phyloP scores from a whole-genome alignment of 176 grass and related monocot species.

The Lolium perenne region DNA sequence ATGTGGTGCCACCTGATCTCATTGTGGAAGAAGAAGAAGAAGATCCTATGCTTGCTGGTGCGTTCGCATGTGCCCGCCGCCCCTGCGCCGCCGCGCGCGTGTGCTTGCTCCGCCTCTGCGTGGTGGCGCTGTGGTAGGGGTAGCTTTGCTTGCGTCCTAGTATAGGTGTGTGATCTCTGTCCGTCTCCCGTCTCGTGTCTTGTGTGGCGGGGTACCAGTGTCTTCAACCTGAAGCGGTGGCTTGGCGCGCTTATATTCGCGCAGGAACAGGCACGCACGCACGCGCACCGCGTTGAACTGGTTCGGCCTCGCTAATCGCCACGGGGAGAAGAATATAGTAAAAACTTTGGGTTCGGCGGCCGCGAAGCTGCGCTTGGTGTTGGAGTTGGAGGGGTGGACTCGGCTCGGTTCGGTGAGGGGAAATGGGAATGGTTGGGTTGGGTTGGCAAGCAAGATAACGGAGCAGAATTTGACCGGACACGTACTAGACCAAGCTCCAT shows the following conservation, averaged over 20 bases:
- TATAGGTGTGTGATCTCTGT: not conserved
- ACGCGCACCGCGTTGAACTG: conserved; percentile 46
- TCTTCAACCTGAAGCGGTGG: not conserved
- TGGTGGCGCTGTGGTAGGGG: not conserved
- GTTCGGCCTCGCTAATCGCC: conserved; percentile 9
- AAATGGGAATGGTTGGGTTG: conserved; percentile 10
- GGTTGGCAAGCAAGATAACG: conserved; percentile 24
- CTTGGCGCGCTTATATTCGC: conserved; percentile 40
- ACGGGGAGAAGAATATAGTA: conserved; percentile 14
- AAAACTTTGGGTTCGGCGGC: not conserved
- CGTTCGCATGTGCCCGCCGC: conserved; percentile 45
- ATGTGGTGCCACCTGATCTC: conserved; percentile 19
- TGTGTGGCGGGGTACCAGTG: not conserved
- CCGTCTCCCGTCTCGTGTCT: not conserved
- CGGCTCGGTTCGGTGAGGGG: conserved; percentile 49
- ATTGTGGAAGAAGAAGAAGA: conserved; percentile 13
- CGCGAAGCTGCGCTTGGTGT: not conserved
- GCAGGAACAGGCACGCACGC: not conserved
- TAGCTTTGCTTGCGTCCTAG: too few species aligned
- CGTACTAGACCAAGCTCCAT: too few species aligned
- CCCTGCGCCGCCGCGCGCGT: conserved; percentile 43
- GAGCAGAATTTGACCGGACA: conserved; percentile 48
- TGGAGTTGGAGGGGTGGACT: conserved; percentile 53
- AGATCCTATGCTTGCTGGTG: not conserved
- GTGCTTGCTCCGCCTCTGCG: not conserved